Percentiles rank a stretch among this genome's conserved stretches.
Conservation (phyloP, 352 stramenopile species). For the Globisporangium acanthophoron region DNA sequence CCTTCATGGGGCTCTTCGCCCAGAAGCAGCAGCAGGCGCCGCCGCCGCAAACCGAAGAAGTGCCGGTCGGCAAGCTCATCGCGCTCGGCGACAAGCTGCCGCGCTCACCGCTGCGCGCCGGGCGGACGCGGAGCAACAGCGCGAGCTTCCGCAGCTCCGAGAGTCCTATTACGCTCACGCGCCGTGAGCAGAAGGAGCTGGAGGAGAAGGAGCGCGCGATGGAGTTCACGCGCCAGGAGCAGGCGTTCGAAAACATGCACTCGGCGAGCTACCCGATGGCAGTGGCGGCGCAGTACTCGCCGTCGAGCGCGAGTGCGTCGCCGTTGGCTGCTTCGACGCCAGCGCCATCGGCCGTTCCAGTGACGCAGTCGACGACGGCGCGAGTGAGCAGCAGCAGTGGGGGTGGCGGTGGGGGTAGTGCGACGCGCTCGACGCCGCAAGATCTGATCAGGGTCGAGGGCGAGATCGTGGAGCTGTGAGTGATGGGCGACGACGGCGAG, state of each 20-base stretch:
- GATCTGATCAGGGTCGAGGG: slow-evolving; percentile 50
- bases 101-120: slow-evolving; percentile 21
- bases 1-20: slow-evolving; percentile 68
- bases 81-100: slow-evolving; percentile 47
- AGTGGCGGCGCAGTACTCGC: slow-evolving; percentile 1
- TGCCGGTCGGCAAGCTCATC: slow-evolving; percentile 51
- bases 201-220: slow-evolving; percentile 2
- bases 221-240: slow-evolving; percentile 14
- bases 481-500: neutral
- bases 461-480: slow-evolving; percentile 56
- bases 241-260: slow-evolving; percentile 16
- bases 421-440: slow-evolving; percentile 28
- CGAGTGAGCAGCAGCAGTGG: neutral
- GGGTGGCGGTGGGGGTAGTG: neutral
- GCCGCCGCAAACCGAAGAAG: slow-evolving; percentile 19
- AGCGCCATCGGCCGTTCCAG: neutral
- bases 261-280: slow-evolving; percentile 8
- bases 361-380: neutral
- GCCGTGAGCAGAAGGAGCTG: slow-evolving; percentile 4
- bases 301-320: neutral
- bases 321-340: neutral
- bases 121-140: slow-evolving; percentile 24
- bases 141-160: slow-evolving; percentile 19
- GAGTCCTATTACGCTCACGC: neutral
- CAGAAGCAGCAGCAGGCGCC: slow-evolving; percentile 25